Conservation (phyloP, 2,329 filamentous ascomycete species). For the Penicillium oxalicum region DNA sequence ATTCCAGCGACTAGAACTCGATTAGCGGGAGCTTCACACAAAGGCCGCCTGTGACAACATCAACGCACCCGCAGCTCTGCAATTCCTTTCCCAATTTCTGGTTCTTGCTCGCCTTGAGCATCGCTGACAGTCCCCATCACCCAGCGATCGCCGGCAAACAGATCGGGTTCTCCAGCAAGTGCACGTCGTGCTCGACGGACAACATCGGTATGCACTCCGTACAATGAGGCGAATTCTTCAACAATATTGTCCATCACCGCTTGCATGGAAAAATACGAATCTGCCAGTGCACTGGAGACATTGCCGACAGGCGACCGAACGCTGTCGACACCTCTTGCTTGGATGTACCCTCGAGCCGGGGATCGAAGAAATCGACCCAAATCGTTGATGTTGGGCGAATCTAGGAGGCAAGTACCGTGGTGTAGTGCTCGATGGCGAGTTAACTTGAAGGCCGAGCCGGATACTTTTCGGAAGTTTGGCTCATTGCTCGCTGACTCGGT, state of each 20-base stretch:
- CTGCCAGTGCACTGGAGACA: slow-evolving; percentile 52
- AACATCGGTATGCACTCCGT: slow-evolving; percentile 44
- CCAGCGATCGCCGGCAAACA: slow-evolving; percentile 31
- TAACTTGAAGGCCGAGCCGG: slow-evolving; percentile 91
- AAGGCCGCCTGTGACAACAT: background rate
- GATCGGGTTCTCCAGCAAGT: slow-evolving; percentile 28
- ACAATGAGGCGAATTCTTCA: slow-evolving; percentile 62
- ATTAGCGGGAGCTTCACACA: background rate
- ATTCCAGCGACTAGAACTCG: slow-evolving; percentile 42
- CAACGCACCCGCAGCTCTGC: slow-evolving; percentile 49
- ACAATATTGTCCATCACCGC: slow-evolving; percentile 51
- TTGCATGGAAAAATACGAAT: slow-evolving; percentile 47
- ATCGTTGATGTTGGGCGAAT: slow-evolving; percentile 64
- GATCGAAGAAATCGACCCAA: slow-evolving; percentile 69
- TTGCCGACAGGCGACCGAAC: slow-evolving; percentile 81
- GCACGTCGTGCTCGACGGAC: slow-evolving; percentile 29
- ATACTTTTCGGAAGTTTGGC: slow-evolving; percentile 64
- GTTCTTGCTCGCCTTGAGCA: slow-evolving; percentile 38
- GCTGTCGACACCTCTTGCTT: slow-evolving; percentile 81
- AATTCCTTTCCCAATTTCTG: slow-evolving; percentile 57
- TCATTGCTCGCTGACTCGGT: slow-evolving; percentile 9
- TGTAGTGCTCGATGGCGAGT: slow-evolving; percentile 76
- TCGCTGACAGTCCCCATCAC: slow-evolving; percentile 48
- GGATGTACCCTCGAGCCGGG: slow-evolving; percentile 70
- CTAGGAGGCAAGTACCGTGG: slow-evolving; percentile 83